Base-by-base conservation (phyloP, 768 basidiomycete genomes). In the Steccherinum ochraceum region DNA sequence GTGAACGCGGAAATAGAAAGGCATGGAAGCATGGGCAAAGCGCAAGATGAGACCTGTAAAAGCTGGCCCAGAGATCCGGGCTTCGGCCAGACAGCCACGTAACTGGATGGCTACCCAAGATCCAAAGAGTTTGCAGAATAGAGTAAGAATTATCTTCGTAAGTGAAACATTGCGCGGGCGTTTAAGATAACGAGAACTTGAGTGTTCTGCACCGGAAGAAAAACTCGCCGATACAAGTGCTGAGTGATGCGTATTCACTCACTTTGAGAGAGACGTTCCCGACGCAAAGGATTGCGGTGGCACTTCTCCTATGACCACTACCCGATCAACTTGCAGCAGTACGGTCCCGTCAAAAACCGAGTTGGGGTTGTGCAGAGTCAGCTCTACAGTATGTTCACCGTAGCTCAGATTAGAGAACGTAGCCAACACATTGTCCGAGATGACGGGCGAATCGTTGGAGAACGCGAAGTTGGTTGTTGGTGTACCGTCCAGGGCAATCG, bases 261-360 rank as follows among this genome's bases (percentile, higher is more conserved):
- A 35, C 30, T 35, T 35, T 35, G 30, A 7, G 7, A 16, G 7
- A 7, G 30, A 7, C 7, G 7, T 7, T 16, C 30, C 30, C 30
- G 30, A 7, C 13, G 44, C 24, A 16, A 35, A 30, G 18, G 42
- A 35, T 18, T 48, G 40, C 3, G 45, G 26, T 18, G 56, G 52
- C 19, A 54, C 58, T 20, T 68, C 24, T 69, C 63, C 49, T 58
- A 64, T 71, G 45, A 87, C 67, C 40, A 77, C 59, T 0, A 82
- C 85, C 51, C 71, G 68, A 55, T 84, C 78, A 62, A 89, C 86
- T 19, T 66, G 67, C 12, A 89, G 48, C 30, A 48, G 47, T 20
- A 51, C 54, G 21, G 35, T 42, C 18, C 47, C 40, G 39, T 52
- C 52, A 12, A 18, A 52, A 27, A 27, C 47, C 30, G 21, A 24